Evolutionary conservation across 176 grass and related monocot genomes (phyloP), one percentile per base, ranked within the genome.

Genomic region (Avena eriantha): DNA sequence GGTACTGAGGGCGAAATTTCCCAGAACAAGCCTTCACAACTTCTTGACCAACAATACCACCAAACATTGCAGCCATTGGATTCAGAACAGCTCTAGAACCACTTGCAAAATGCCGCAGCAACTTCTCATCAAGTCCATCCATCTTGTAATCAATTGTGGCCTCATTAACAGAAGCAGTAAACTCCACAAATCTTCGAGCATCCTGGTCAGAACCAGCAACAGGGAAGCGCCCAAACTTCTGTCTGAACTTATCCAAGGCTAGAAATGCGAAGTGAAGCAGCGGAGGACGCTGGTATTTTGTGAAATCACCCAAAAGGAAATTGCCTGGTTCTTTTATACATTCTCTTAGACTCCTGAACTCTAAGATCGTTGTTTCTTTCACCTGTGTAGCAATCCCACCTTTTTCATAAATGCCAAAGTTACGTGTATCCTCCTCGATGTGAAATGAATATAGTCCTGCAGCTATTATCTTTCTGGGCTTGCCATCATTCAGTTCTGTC

Each of bases 51-150:
- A 95, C 88, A 61, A 95, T 91, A 73, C 91, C 91, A 80, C 94
- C 94, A 90, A 96, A 96, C 59, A 96, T 91, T 33, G 89, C 89
- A 77, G 94, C 94, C 94, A 96, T 96, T 86, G 94, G 91, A 74
- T 93, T 96, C 81, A 96, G 88, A 50, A 93, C 84, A 80, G 91
- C 89, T 85, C 85, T 84, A 61, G 94, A 96, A 91, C 94, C 91
- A 89, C 86, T 85, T 70, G 94, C 91, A 85, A 96, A 91, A 61
- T 73, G 80, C 31, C 10, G 18, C 74, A 96, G 68, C 73, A 96
- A 29, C 57, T 89, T 93, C 53, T 88, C 77, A 69, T 96, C 86
- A 76, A 95, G 92, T 55, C 85, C 33, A 77, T 87, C 80, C 77
- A 87, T 83, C 75, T 70, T 84, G 81, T 86, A 83, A 47, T 91